phyloP scores from a whole-genome alignment of 176 grass and related monocot genomes.

The Hsuehochloa calcarea region DNA sequence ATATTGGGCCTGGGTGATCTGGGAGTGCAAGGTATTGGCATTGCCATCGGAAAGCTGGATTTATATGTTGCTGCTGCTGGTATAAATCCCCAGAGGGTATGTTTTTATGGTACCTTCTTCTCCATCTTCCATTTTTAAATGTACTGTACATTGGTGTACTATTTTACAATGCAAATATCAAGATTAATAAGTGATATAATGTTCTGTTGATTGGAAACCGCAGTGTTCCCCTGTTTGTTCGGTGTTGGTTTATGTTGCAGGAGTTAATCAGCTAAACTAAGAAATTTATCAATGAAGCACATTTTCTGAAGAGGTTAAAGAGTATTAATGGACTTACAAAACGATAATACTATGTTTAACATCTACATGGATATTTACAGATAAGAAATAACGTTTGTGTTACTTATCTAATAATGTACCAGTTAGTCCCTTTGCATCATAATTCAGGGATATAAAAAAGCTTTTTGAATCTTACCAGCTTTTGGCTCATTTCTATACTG shows the following conservation, averaged over 20 bases:
- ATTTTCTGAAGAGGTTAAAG: background rate
- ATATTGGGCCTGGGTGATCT: constrained; percentile 99
- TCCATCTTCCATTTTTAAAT: constrained; percentile 9
- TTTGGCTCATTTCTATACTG: background rate
- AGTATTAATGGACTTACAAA: background rate
- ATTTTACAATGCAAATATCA: background rate
- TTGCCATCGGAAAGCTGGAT: constrained; percentile 91
- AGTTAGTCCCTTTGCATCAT: background rate
- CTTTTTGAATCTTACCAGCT: background rate
- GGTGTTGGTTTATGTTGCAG: background rate
- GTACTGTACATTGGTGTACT: background rate
- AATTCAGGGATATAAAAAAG: background rate
- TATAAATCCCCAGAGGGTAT: constrained; percentile 98
- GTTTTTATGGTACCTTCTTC: constrained; percentile 2
- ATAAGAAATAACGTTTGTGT: background rate
- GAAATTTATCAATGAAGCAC: background rate
- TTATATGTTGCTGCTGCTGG: constrained; percentile 96
- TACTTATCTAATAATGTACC: constrained; percentile 6
- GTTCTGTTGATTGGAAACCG: background rate
- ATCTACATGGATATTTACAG: background rate
- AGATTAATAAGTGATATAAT: background rate
- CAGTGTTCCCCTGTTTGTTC: background rate
- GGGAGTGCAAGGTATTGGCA: constrained; percentile 97
- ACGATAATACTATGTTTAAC: background rate
- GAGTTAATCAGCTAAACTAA: background rate